Base-by-base conservation (phyloP, 805 yeast genomes). In the Scheffersomyces amazonensis region DNA sequence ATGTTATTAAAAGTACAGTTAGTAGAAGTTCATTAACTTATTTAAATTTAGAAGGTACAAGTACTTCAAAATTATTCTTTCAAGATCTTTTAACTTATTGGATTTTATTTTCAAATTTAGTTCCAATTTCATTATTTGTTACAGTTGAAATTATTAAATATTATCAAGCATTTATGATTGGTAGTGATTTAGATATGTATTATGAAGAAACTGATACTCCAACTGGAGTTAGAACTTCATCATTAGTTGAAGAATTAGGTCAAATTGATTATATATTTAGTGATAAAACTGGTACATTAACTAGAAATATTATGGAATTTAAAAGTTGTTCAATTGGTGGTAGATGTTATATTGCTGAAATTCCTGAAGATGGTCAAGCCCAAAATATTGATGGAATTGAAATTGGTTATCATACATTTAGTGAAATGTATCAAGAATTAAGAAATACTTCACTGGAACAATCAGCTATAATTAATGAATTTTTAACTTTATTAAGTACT, bases 201-300 rank as follows among this genome's bases (percentile, higher is more conserved):
- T 78, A 87, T 51, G 89, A 79, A 46, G 83, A 76, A 35, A 76
- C 89, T 0, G 98, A 93, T 54, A 89, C 96, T 0, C 98, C 99
- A 2, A 84, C 97, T 0, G 89, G 90, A 4, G 96, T 93, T 15
- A 74, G 99, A 47, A 91, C 99, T 0, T 91, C 98, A 1, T 85
- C 96, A 11, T 73, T 93, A 50, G 99, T 93, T 5, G 99, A 93
- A 62, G 99, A 93, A 52, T 71, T 93, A 47, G 99, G 99, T 19
- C 99, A 93, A 60, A 90, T 93, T 53, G 95, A 91, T 57, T 90
- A 89, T 56, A 86, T 93, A 16, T 93, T 93, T 65, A 87, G 96
- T 60, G 99, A 93, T 62, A 93, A 93, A 58, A 93, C 99, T 0
- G 99, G 99, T 21, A 93, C 99, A 0, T 71, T 93, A 42, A 93